These are phyloP conservation scores for Zelonia costaricensis DNA, from an alignment of 208 protist species.

Conservation along the genomic window DNA sequence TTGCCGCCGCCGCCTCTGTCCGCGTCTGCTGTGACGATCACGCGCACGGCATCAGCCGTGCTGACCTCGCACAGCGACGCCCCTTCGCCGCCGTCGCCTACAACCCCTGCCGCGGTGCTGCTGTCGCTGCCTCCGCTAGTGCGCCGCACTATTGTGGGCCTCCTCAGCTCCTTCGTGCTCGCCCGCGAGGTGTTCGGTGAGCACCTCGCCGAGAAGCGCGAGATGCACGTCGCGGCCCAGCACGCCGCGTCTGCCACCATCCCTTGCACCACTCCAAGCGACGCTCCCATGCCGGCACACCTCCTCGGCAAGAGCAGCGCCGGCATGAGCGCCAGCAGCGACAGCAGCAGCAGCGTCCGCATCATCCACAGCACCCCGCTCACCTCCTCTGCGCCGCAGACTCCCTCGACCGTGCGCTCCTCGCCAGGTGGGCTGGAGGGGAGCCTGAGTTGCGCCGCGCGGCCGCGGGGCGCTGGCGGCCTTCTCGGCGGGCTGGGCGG, in stretches of 20 bases:
- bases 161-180: conserved; percentile 24
- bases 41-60: not conserved
- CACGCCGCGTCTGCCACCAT: not conserved
- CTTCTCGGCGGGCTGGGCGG: no score
- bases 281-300: no score
- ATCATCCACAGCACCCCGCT: no score
- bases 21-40: not conserved
- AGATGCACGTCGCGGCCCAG: not conserved
- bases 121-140: conserved; percentile 12
- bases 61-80: no score
- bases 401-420: no score
- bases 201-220: conserved; percentile 5
- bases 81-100: not conserved
- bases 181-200: conserved; percentile 25
- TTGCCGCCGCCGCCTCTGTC: not conserved
- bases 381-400: no score
- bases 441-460: no score
- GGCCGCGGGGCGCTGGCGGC: no score
- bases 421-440: no score
- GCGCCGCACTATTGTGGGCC: conserved; percentile 9
- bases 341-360: no score
- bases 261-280: not conserved
- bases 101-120: not conserved
- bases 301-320: no score
- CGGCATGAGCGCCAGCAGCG: no score